Base-by-base conservation (phyloP, 2,329 filamentous ascomycete genomes). In the Diaporthe eres region DNA sequence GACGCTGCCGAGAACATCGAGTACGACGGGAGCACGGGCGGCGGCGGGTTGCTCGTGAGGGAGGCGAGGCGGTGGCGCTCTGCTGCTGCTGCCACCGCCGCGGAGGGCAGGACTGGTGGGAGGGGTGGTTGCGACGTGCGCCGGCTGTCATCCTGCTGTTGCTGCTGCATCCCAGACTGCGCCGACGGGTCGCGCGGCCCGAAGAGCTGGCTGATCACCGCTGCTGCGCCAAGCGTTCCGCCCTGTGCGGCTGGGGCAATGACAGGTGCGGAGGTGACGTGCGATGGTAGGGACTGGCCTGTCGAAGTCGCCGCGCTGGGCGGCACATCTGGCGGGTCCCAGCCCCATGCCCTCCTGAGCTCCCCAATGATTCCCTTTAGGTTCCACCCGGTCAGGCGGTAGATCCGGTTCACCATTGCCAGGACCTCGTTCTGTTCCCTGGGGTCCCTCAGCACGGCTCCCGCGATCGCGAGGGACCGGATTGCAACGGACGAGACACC, bases 341-440 rank as follows among this genome's bases (percentile, higher is more conserved):
- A 96, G 9, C 92, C 93, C 96, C 96, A 98, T 76, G 90, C 90
- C 78, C 90, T 89, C 81, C 92, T 94, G 49, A 98, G 88, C 75
- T 95, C 93, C 55, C 89, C 88, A 80, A 93, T 90, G n/a, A 97
- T 87, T 75, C 92, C 92, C 2, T 89, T 91, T 7, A 96, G 90
- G 51, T 91, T 90, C 94, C 95, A 97, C 19, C 95, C 94, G 0
- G 94, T 95, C 79, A 95, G 92, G 75, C 90, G 90, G 71, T 92
- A 90, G 78, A 98, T 95, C 79, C 90, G 91, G 61, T 93, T 91
- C 55, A 98, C 90, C 37, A 98, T 95, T 4, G 89, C 83, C 10
- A 98, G 86, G 0, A 95, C 94, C 83, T 98, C 95, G 80, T 94
- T 91, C 84, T 97, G 95, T 79, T 98, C 94, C 39, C 89, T 86